These are phyloP conservation scores for Talaromyces pinophilus DNA, from an alignment of 2,329 filamentous ascomycete genomes.

Conservation along the genomic window DNA sequence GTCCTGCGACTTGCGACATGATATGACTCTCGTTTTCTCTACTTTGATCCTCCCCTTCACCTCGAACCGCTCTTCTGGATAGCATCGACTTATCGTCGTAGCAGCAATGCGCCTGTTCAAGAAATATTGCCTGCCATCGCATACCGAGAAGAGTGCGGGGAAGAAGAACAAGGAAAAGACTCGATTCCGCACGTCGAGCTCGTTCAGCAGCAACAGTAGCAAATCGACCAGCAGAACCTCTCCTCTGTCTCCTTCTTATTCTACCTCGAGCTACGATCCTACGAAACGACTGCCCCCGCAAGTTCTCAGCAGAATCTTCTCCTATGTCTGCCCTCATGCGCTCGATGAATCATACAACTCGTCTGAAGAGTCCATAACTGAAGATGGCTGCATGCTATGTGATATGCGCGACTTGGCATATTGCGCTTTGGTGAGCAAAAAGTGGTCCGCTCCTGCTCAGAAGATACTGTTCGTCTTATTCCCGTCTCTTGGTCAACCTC, in stretches of 20 bases:
- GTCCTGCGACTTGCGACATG: background rate
- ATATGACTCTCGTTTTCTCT: background rate
- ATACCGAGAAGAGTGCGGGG: constrained; percentile 9
- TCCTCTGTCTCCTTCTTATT: constrained; percentile 4
- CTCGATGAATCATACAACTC: constrained; percentile 75
- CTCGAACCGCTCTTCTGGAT: background rate
- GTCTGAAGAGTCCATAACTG: constrained; percentile 76
- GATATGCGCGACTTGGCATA: constrained; percentile 85
- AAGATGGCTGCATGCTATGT: constrained; percentile 88
- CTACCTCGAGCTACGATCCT: constrained; percentile 29
- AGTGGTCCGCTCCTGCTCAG: constrained; percentile 66
- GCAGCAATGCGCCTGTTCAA: constrained; percentile 15
- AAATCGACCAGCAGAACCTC: background rate
- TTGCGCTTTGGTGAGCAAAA: constrained; percentile 71
- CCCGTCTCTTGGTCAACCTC: background rate
- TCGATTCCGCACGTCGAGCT: background rate
- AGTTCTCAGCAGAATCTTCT: constrained; percentile 77
- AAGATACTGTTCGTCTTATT: constrained; percentile 61
- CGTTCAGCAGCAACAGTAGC: constrained; percentile 1
- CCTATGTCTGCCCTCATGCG: constrained; percentile 79
- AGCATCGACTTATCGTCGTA: background rate
- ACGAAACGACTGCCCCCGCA: constrained; percentile 62
- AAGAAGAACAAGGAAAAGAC: constrained; percentile 9
- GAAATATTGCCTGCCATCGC: constrained; percentile 14
- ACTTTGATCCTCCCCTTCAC: background rate